Evolutionary conservation across 2,329 filamentous ascomycete species (phyloP).

Genomic region (Botrytis hyacinthi): DNA sequence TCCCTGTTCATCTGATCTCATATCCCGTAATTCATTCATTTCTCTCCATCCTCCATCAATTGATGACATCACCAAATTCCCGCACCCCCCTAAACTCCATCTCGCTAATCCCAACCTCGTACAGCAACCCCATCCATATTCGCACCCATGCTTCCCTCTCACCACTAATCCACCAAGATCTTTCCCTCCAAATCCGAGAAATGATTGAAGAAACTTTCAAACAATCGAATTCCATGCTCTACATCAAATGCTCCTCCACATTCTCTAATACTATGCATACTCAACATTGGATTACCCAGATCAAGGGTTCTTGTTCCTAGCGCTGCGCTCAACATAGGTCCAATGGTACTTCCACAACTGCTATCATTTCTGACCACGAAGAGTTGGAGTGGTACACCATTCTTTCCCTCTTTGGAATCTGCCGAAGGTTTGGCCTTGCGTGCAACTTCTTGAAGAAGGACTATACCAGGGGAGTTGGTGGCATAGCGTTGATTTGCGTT

Average conservation of each 20-base stretch:
- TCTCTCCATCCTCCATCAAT: not conserved
- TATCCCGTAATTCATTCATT: not conserved
- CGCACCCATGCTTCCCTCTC: too few species aligned
- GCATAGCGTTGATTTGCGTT: slow-evolving; percentile 97
- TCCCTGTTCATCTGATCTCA: not conserved
- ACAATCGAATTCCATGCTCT: slow-evolving; percentile 79
- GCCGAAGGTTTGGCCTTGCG: slow-evolving; percentile 52
- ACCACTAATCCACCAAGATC: slow-evolving; percentile 15
- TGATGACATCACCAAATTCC: not conserved
- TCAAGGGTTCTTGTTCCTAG: slow-evolving; percentile 88
- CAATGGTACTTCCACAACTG: slow-evolving; percentile 92
- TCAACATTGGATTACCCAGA: slow-evolving; percentile 73
- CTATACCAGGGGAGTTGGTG: slow-evolving; percentile 93
- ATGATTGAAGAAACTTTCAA: slow-evolving; percentile 81
- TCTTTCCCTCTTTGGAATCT: slow-evolving; percentile 46
- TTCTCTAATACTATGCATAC: slow-evolving; percentile 97
- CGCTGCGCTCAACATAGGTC: slow-evolving; percentile 88
- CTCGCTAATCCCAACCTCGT: not conserved
- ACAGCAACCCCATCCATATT: not conserved
- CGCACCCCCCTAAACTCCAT: not conserved
- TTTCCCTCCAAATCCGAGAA: slow-evolving; percentile 71
- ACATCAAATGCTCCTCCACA: slow-evolving; percentile 87
- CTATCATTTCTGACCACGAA: slow-evolving; percentile 97
- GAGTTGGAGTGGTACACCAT: slow-evolving; percentile 82
- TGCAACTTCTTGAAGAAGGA: slow-evolving; percentile 85